Evolutionary conservation across 495 filamentous ascomycete species (phyloP), one percentile per base, ranked within the genome.

Genomic region (Hamigera avellanea): DNA sequence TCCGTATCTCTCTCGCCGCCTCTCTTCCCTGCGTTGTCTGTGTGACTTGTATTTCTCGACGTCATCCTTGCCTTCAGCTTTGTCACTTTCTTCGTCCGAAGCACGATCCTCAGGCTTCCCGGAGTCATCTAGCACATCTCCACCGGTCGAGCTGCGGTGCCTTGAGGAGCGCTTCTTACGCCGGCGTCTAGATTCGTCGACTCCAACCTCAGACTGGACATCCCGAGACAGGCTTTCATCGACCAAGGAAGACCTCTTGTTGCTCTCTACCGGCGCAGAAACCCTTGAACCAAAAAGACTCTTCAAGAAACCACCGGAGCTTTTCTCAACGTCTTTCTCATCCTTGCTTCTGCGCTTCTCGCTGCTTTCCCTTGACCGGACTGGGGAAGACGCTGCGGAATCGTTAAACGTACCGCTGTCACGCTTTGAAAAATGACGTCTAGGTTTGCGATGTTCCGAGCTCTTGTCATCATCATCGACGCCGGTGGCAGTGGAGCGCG

Each of bases 101-200:
- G 27, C 31, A 19, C 26, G 36, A 33, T 53, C 52, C 27, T 51
- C 53, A 35, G 52, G 46, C 14, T 47, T 48, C 19, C 31, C 42
- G 10, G 48, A 41, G 28, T 54, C 54, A 21, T 52, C 45, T 21
- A 53, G 21, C 10, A 46, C 46, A 6, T 49, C 51, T 6, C 44
- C 56, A 40, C 55, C 49, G 26, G 51, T 59, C 33, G 58, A 61
- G 42, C 56, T 64, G 32, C 52, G 48, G 26, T 49, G 49, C 25
- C 49, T 51, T 4, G 61, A 60, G 23, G 54, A 57, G 17, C 42
- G 56, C 40, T 64, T 62, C 55, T 72, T 70, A 26, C 57, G 67
- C 42, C 40, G 54, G 48, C 53, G 67, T 52, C 41, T 52, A 37
- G 54, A 51, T 34, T 67, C 63, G 13, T 39, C 61, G 34, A 54